Evolutionary conservation across 345 rosid genomes (phyloP), one percentile per base, ranked within the genome.

Genomic region (Salix koriyanagi): DNA sequence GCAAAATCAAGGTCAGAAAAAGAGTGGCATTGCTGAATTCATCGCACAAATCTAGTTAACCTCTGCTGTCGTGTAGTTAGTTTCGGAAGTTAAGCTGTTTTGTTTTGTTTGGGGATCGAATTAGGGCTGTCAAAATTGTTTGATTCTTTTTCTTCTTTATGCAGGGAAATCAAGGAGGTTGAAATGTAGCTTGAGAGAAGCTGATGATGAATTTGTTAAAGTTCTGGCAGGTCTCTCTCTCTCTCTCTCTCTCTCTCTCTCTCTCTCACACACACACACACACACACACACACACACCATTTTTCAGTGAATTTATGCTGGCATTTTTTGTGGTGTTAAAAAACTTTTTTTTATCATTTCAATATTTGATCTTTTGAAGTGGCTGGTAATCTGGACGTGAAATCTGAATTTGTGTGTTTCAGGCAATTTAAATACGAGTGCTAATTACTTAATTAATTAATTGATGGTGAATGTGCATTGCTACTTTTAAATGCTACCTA

Each of bases 201-300:
- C 91, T n/a, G 98, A 96, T 77, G 90, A 84, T 77, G 92, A 89
- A 39, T 87, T 91, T 67, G 99, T 93, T 70, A 88, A 86, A 84
- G 91, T 88, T 39, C 79, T 96, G 69, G 86, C 92, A 85, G 97
- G 98, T 91, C 72, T 72, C 75, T 74, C 23, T 58, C 65, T 23
- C 34, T 36, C 28, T 39, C 34, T 62, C 16, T 46, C 23, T 44
- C n/a, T 25, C 25, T 25, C 25, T 44, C 28, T 91, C 72, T 72
- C 75, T 69, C 23, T 32, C 65, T 9, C 32, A 34, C 36, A 34
- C 37, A 36, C 36, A 32, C 36, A 32, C 36, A 32, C 36, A 32
- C 34, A 32, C 34, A 32, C 5, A 4, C 36, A 5, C 36, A 34
- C 37, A 5, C 37, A 36, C 34, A 2, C 9, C 58, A 32, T 30